Evolutionary conservation across 331 rosid genomes (phyloP).

Genomic region (Erythrophleum ivorense): DNA sequence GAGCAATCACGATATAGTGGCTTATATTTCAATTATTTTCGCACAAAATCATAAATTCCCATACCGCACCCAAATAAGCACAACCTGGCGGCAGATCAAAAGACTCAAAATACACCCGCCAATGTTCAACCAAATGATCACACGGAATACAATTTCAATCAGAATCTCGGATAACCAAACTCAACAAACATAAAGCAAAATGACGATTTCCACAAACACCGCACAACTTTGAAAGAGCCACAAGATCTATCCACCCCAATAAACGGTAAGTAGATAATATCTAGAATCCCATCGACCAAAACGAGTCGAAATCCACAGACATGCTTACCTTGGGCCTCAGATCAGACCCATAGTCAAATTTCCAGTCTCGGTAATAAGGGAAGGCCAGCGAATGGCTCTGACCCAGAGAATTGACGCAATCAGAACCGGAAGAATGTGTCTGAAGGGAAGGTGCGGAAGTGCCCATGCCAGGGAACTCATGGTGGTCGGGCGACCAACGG

Average conservation of each 20-base stretch:
- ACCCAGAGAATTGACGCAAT: constrained; percentile 64
- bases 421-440: constrained; percentile 50
- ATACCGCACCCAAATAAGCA: background rate
- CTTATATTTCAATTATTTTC: background rate
- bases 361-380: constrained; percentile 75
- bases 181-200: constrained; percentile 6
- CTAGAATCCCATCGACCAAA: constrained; percentile 8
- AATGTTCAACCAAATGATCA: background rate
- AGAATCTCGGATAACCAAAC: constrained; percentile 19
- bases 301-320: constrained; percentile 7
- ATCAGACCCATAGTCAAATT: constrained; percentile 58
- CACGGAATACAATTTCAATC: background rate
- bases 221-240: background rate
- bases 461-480: constrained; percentile 77
- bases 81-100: constrained; percentile 36
- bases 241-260: background rate
- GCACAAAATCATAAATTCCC: background rate
- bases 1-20: background rate
- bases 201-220: background rate
- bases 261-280: background rate
- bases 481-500: constrained; percentile 79
- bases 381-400: constrained; percentile 61
- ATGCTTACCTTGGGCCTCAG: constrained; percentile 76
- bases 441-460: constrained; percentile 35
- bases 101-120: constrained; percentile 22